Percentiles rank a stretch among this genome's conserved stretches.
Conservation (phyloP, 306 rosid genomes). For the Medicago ruthenica region DNA sequence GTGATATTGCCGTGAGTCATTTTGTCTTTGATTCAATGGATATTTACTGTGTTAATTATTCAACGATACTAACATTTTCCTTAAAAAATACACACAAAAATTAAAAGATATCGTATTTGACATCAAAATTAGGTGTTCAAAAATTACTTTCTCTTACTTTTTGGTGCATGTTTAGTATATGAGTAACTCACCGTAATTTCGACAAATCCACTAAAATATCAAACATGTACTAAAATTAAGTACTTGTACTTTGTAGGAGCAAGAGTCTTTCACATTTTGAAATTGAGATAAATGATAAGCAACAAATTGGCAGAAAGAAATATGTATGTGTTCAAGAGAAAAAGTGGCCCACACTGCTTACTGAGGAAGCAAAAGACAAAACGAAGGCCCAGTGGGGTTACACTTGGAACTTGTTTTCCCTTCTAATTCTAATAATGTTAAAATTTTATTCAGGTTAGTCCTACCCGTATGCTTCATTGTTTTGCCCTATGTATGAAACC, state of each 20-base stretch:
- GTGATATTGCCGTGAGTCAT: no score
- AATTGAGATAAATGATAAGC: background rate
- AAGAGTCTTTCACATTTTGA: background rate
- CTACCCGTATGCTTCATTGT: background rate
- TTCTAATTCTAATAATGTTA: constrained; percentile 22
- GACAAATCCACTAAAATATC: no score
- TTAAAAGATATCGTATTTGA: no score
- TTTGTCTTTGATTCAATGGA: no score
- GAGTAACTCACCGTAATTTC: no score
- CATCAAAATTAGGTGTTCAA: no score
- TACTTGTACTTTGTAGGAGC: background rate
- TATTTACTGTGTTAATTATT: no score
- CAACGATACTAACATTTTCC: no score
- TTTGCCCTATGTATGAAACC: background rate
- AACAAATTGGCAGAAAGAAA: background rate
- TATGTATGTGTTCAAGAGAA: background rate
- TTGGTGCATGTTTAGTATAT: no score
- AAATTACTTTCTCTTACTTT: no score
- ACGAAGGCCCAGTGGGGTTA: constrained; percentile 45
- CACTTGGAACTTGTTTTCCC: constrained; percentile 44
- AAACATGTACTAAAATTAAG: no score
- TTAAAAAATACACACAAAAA: no score
- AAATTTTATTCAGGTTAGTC: constrained; percentile 7
- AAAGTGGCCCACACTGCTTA: constrained; percentile 38
- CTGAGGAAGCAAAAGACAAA: constrained; percentile 37